phyloP scores from a whole-genome alignment of 2,329 filamentous ascomycete genomes.

The Lecanicillium sp. region DNA sequence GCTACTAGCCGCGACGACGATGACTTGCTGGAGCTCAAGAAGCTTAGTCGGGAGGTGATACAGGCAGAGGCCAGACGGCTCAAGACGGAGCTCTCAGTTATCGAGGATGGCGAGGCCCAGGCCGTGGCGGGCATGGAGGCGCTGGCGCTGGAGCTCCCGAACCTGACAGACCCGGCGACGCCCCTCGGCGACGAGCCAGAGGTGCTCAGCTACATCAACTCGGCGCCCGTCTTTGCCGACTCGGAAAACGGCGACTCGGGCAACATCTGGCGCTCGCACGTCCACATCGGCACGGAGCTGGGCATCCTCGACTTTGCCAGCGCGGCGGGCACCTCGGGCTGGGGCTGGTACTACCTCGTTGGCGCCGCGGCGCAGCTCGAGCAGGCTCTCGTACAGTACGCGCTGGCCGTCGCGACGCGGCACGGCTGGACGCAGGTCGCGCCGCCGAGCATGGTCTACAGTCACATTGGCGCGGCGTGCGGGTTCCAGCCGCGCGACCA shows the following conservation, averaged over 20 bases:
- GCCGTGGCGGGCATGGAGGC: constrained; percentile 59
- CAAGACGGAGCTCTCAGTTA: constrained; percentile 52
- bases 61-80: constrained; percentile 56
- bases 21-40: constrained; percentile 25
- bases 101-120: constrained; percentile 55
- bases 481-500: constrained; percentile 92
- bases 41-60: constrained; percentile 41
- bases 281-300: constrained; percentile 79
- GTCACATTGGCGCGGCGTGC: constrained; percentile 81
- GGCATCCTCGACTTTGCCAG: constrained; percentile 83
- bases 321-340: constrained; percentile 76
- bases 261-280: constrained; percentile 63
- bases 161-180: constrained; percentile 71
- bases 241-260: constrained; percentile 24
- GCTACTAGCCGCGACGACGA: constrained; percentile 36
- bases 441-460: constrained; percentile 86
- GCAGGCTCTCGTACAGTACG: constrained; percentile 84
- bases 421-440: constrained; percentile 74
- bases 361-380: constrained; percentile 90
- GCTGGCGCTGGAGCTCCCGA: constrained; percentile 74
- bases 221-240: constrained; percentile 41
- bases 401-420: constrained; percentile 63
- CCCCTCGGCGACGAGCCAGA: constrained; percentile 60
- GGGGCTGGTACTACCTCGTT: constrained; percentile 97
- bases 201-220: constrained; percentile 73